Conservation (phyloP, 1,284 basidiomycete species). For the Coriolopsis trogii region DNA sequence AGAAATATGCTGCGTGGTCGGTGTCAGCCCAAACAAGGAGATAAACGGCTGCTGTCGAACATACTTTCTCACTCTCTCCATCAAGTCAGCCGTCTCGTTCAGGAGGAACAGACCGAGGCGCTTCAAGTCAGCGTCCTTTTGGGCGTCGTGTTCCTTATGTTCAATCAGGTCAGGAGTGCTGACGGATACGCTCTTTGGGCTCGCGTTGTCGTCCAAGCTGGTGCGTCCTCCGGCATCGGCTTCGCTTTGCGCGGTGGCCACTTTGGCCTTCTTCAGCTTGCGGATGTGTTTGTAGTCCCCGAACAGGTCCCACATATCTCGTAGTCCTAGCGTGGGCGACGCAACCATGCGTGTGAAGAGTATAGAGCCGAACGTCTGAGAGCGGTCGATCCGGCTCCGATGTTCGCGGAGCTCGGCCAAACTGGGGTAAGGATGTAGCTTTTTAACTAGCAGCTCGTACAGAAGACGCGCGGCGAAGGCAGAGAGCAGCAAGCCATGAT, state of each 20-base stretch:
- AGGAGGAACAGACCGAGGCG: constrained; percentile 43
- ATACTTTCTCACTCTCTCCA: constrained; percentile 73
- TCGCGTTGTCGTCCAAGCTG: constrained; percentile 10
- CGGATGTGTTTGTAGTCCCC: constrained; percentile 38
- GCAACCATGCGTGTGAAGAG: constrained; percentile 49
- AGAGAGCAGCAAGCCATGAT: constrained; percentile 56
- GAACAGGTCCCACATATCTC: constrained; percentile 57
- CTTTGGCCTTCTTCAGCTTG: constrained; percentile 31
- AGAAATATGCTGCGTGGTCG: constrained; percentile 67
- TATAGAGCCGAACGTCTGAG: constrained; percentile 54
- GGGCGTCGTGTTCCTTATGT: constrained; percentile 33
- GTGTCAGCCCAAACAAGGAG: too few species aligned
- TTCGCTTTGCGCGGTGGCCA: constrained; percentile 5
- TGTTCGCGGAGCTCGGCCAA: constrained; percentile 54
- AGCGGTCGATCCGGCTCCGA: constrained; percentile 48
- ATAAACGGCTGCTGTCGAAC: too few species aligned
- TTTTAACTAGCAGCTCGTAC: constrained; percentile 50
- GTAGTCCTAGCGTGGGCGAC: constrained; percentile 47
- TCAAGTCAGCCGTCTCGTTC: constrained; percentile 57
- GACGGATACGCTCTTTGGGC: constrained; percentile 19
- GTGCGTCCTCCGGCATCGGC: neutral
- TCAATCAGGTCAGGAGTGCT: constrained; percentile 33
- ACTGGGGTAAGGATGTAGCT: constrained; percentile 57
- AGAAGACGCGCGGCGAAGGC: constrained; percentile 50
- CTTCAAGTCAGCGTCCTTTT: constrained; percentile 46